These are phyloP conservation scores for Hymenoscyphus repandus DNA, from an alignment of 2,329 filamentous ascomycete species.

Conservation along the genomic window DNA sequence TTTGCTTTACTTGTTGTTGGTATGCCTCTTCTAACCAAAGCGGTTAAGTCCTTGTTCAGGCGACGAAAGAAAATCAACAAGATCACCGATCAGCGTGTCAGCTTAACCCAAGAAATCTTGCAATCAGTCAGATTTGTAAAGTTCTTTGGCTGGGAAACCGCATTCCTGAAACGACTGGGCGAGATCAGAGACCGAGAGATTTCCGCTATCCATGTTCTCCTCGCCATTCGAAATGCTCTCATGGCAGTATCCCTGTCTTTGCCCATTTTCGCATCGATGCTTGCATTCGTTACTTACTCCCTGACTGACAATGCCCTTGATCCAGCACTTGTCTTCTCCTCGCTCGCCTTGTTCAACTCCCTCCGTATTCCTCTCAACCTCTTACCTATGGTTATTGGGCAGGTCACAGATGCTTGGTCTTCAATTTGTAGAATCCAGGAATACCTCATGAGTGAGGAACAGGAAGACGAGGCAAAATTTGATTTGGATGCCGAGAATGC, in stretches of 20 bases:
- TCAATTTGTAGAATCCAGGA: slow-evolving; percentile 83
- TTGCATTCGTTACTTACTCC: slow-evolving; percentile 82
- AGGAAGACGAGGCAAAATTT: slow-evolving; percentile 60
- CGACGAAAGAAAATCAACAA: slow-evolving; percentile 82
- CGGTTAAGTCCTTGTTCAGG: slow-evolving; percentile 70
- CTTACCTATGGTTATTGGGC: slow-evolving; percentile 80
- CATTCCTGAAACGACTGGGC: slow-evolving; percentile 72
- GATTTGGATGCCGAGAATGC: slow-evolving; percentile 58
- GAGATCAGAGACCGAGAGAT: slow-evolving; percentile 75
- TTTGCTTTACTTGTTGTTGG: slow-evolving; percentile 77
- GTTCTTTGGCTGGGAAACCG: slow-evolving; percentile 91
- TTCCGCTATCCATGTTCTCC: slow-evolving; percentile 71
- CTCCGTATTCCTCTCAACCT: slow-evolving; percentile 86
- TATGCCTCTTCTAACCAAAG: slow-evolving; percentile 70
- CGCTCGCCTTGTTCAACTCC: slow-evolving; percentile 87
- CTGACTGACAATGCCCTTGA: slow-evolving; percentile 61
- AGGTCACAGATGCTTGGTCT: slow-evolving; percentile 83
- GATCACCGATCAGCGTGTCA: slow-evolving; percentile 87
- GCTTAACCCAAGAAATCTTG: slow-evolving; percentile 86
- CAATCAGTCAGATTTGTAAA: slow-evolving; percentile 93
- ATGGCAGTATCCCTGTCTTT: slow-evolving; percentile 55
- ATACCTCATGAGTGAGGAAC: slow-evolving; percentile 82
- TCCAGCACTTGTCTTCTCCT: slow-evolving; percentile 83
- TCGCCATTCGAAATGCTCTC: slow-evolving; percentile 66
- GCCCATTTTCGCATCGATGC: slow-evolving; percentile 91